Base-by-base conservation (phyloP, 768 basidiomycete species). In the Mycena galericulata region DNA sequence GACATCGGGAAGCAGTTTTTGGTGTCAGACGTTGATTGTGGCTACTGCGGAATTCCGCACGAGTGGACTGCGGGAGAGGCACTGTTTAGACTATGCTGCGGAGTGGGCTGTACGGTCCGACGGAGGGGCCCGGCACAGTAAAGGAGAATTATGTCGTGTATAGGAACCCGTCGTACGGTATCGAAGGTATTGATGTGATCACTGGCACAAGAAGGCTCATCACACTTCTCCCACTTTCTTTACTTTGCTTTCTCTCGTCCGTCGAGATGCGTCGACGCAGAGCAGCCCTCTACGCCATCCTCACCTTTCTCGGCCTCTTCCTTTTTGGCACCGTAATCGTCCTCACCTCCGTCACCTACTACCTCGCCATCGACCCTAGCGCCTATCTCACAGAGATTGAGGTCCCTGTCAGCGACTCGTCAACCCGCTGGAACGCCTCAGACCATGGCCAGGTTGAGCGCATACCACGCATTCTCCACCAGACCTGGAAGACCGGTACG, bases 401-500 rank as follows among this genome's bases (percentile, higher is more conserved):
- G 76, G 88, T 97, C 12, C 88, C 89, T 70, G 73, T 85, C 46
- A 82, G 85, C 63, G 81, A 84, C 78, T 84, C 86, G 72, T 79
- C 82, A 27, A 85, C 86, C 47, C 87, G 89, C 51, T 89, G 87
- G 86, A 91, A 92, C 75, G 87, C 90, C 27, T 78, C 90, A 5
- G 83, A 87, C 27, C 86, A 89, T 72, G 86, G 84, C 65, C 83
- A 85, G 69, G 82, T 88, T 41, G 93, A 98, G 75, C 89, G 86
- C 72, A 90, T 99, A 40, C 98, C 97, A 4, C 88, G 95, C 56
- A 94, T 99, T 65, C 88, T 99, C 53, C 98, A 99, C 80, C 97
- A 98, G 87, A 99, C 98, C 26, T 99, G 98, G 98, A 98, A 97
- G 85, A 90, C 92, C 12, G 92, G 97, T 61, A 88, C 87, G 0